These are phyloP conservation scores for Leccinum angustisporum DNA, from an alignment of 1,284 basidiomycete species.

Conservation along the genomic window DNA sequence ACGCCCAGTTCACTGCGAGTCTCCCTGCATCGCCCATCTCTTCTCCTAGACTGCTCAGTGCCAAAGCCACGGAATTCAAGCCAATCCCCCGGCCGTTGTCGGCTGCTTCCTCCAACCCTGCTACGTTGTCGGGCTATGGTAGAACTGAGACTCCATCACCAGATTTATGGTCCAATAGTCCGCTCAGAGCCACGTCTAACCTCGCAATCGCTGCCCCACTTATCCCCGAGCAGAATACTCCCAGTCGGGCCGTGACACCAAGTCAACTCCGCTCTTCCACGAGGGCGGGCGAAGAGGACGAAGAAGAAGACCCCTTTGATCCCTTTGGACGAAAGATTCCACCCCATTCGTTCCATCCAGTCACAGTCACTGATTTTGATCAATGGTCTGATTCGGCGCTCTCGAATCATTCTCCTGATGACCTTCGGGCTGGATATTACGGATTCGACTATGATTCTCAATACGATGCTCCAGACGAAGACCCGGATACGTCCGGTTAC, in stretches of 20 bases:
- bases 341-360: constrained; percentile 60
- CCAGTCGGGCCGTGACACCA: constrained; percentile 42
- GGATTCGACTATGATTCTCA: constrained; percentile 38
- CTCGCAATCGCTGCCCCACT: constrained; percentile 87
- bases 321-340: constrained; percentile 56
- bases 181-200: constrained; percentile 74
- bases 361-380: constrained; percentile 62
- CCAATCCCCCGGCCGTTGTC: constrained; percentile 75
- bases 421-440: constrained; percentile 37
- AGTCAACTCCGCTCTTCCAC: constrained; percentile 60
- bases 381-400: constrained; percentile 55
- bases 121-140: constrained; percentile 48
- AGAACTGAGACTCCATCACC: constrained; percentile 75
- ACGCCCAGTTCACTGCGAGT: constrained; percentile 67
- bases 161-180: constrained; percentile 78
- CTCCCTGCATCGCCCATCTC: constrained; percentile 64
- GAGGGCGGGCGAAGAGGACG: constrained; percentile 54
- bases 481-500: constrained; percentile 48
- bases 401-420: constrained; percentile 45
- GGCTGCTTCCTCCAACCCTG: constrained; percentile 66
- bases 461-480: constrained; percentile 45
- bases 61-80: constrained; percentile 66
- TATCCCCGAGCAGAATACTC: constrained; percentile 68
- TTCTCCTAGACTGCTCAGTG: constrained; percentile 61
- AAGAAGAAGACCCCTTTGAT: constrained; percentile 76